phyloP scores from a whole-genome alignment of 2,329 filamentous ascomycete genomes.

The Aspergillus sp. region DNA sequence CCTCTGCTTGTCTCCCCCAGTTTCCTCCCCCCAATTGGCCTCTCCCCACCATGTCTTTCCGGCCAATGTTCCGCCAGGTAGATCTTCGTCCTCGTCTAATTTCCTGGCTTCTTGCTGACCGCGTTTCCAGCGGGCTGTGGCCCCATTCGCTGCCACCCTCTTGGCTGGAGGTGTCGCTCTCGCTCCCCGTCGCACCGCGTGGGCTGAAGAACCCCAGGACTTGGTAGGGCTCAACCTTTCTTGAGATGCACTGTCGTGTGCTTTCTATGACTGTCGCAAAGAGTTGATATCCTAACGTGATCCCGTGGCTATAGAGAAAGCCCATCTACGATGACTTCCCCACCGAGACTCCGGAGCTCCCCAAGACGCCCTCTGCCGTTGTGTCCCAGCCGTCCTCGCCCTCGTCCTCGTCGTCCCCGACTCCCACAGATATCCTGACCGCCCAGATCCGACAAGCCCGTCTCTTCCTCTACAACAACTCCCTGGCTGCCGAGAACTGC shows the following conservation, averaged over 20 bases:
- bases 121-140: constrained; percentile 35
- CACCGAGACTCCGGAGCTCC: constrained; percentile 29
- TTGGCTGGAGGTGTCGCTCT: constrained; percentile 40
- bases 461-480: constrained; percentile 75
- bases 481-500: constrained; percentile 72
- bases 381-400: constrained; percentile 28
- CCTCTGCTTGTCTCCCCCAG: constrained; percentile 23
- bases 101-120: constrained; percentile 27
- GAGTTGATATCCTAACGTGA: neutral
- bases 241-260: neutral
- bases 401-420: constrained; percentile 52
- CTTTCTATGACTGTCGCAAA: neutral
- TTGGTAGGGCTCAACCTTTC: constrained; percentile 25
- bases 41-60: constrained; percentile 38
- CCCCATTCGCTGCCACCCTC: constrained; percentile 41
- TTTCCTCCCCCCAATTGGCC: constrained; percentile 29
- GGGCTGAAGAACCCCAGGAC: constrained; percentile 43
- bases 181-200: constrained; percentile 42
- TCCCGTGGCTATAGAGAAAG: constrained; percentile 33
- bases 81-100: constrained; percentile 2
- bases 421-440: constrained; percentile 87
- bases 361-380: constrained; percentile 20
- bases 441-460: constrained; percentile 77
- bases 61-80: constrained; percentile 44
- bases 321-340: constrained; percentile 46